These are phyloP conservation scores for Luvunga scandens DNA, from an alignment of 345 rosid genomes.

Conservation along the genomic window DNA sequence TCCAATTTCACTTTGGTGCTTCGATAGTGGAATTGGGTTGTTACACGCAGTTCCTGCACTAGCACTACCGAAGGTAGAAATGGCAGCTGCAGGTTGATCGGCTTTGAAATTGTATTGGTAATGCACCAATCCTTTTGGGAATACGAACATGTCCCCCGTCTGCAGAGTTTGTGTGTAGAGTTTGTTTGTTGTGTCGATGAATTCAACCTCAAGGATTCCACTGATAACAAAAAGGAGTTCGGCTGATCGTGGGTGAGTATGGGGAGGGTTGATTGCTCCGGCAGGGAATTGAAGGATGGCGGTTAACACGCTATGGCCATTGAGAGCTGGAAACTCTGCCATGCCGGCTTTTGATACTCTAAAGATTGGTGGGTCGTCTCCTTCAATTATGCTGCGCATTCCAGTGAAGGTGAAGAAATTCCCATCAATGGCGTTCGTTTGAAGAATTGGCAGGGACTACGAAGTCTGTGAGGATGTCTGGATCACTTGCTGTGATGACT, in stretches of 20 bases:
- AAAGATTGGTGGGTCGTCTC: neutral
- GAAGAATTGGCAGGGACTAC: neutral
- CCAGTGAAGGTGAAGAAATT: slow-evolving; percentile 19
- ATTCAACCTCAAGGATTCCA: slow-evolving; percentile 10
- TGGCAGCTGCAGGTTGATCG: neutral
- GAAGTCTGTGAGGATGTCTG: neutral
- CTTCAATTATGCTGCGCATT: neutral
- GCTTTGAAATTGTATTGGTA: slow-evolving; percentile 5
- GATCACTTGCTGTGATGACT: neutral
- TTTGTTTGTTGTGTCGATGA: neutral
- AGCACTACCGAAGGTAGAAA: slow-evolving; percentile 19
- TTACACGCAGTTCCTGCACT: slow-evolving; percentile 18
- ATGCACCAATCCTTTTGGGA: slow-evolving; percentile 20
- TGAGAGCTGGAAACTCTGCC: neutral
- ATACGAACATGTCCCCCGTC: slow-evolving; percentile 17
- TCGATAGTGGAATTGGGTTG: too few relatives aligned
- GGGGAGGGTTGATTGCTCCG: slow-evolving; percentile 4
- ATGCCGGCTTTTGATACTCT: neutral
- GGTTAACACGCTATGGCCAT: slow-evolving; percentile 11
- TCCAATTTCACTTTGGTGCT: too few relatives aligned
- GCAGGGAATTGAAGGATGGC: neutral
- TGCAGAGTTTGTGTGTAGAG: slow-evolving; percentile 3
- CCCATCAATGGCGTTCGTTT: neutral
- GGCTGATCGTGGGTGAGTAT: slow-evolving; percentile 12
- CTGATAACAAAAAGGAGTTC: slow-evolving; percentile 12